Evolutionary conservation across 2,329 filamentous ascomycete species (phyloP).

Genomic region (Penicillium sp.): DNA sequence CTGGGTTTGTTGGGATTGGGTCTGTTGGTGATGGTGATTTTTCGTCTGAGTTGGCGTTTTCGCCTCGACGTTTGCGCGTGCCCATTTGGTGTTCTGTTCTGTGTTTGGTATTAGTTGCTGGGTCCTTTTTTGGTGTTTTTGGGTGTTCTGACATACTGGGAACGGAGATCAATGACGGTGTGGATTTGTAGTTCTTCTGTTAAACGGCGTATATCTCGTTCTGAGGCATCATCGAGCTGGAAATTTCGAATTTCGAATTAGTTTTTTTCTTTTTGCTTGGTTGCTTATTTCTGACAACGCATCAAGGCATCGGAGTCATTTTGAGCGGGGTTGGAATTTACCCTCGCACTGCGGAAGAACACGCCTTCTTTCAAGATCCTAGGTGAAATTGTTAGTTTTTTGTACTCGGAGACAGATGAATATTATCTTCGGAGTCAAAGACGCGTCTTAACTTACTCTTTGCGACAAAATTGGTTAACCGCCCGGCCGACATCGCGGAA

Average conservation of each 20-base stretch:
- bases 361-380: slow-evolving; percentile 58
- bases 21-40: slow-evolving; percentile 21
- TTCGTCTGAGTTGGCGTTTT: slow-evolving; percentile 26
- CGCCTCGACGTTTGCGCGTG: slow-evolving; percentile 58
- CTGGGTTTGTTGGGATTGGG: slow-evolving; percentile 48
- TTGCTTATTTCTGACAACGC: background rate
- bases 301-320: background rate
- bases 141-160: slow-evolving; percentile 55
- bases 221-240: slow-evolving; percentile 66
- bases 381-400: slow-evolving; percentile 3
- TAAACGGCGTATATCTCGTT: slow-evolving; percentile 61
- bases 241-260: background rate
- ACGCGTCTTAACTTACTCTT: slow-evolving; percentile 46
- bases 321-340: slow-evolving; percentile 43
- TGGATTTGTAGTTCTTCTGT: slow-evolving; percentile 61
- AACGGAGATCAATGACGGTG: slow-evolving; percentile 76
- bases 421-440: no score
- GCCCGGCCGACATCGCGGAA: slow-evolving; percentile 73
- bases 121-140: background rate
- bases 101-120: slow-evolving; percentile 28
- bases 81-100: slow-evolving; percentile 73
- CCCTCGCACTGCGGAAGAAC: slow-evolving; percentile 67
- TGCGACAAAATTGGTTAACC: slow-evolving; percentile 59
- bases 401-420: background rate
- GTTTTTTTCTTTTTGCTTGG: background rate